phyloP scores from a whole-genome alignment of 164 flowering plant species.

The Vitis labrusca region DNA sequence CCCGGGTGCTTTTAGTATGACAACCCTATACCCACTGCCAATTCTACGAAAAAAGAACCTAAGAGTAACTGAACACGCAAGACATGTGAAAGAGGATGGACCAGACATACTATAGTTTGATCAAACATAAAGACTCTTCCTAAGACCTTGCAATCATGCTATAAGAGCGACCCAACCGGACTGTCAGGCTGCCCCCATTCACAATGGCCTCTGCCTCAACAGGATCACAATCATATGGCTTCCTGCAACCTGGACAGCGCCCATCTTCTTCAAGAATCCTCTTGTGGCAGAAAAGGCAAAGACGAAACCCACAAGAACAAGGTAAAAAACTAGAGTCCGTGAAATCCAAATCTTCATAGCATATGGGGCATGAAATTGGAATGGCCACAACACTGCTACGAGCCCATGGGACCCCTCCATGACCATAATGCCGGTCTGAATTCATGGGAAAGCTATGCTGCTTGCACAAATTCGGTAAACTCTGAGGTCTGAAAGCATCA shows the following conservation, averaged over 20 bases:
- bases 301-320: slow-evolving; percentile 83
- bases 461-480: slow-evolving; percentile 75
- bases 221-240: slow-evolving; percentile 46
- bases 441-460: slow-evolving; percentile 57
- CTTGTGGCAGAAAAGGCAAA: slow-evolving; percentile 95
- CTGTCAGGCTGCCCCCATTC: slow-evolving; percentile 39
- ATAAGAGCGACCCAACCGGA: slow-evolving; percentile 67
- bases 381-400: slow-evolving; percentile 23
- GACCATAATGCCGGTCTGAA: slow-evolving; percentile 35
- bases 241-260: slow-evolving; percentile 94
- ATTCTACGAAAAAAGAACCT: slow-evolving; percentile 17
- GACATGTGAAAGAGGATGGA: slow-evolving; percentile 18
- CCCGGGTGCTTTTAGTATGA: slow-evolving; percentile 21
- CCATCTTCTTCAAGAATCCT: slow-evolving; percentile 84
- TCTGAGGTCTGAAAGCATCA: slow-evolving; percentile 78
- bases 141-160: slow-evolving; percentile 74
- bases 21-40: slow-evolving; percentile 45
- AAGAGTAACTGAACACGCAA: slow-evolving; percentile 20
- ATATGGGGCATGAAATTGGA: slow-evolving; percentile 86
- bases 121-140: slow-evolving; percentile 18
- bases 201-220: slow-evolving; percentile 39
- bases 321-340: slow-evolving; percentile 88
- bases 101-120: slow-evolving; percentile 26
- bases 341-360: slow-evolving; percentile 78
- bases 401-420: slow-evolving; percentile 41